A percentile compares a stretch with the other conserved stretches of the same genome.
phyloP scores from a whole-genome alignment of 371 early-diverging fungal species.

The Rhizopus stolonifer region DNA sequence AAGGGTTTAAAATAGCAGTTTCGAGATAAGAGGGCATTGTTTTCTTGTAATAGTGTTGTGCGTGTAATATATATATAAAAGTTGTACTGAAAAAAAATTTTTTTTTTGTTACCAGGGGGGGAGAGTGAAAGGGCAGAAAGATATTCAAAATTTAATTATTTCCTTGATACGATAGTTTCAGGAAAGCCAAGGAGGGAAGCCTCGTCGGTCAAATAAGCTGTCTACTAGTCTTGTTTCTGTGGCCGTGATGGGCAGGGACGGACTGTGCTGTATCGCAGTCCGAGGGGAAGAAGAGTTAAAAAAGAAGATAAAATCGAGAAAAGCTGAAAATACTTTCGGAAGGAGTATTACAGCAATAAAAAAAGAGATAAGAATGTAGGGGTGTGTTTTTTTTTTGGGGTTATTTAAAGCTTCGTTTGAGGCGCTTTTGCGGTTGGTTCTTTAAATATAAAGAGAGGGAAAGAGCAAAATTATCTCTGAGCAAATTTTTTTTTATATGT shows the following conservation, averaged over 20 bases:
- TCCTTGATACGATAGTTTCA: constrained; percentile 23
- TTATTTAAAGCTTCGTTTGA: constrained; percentile 8
- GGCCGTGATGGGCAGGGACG: constrained; percentile 69
- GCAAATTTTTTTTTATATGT: not conserved
- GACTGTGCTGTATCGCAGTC: constrained; percentile 52
- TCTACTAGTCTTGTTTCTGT: constrained; percentile 63
- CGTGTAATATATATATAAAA: no score
- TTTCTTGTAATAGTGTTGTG: not conserved
- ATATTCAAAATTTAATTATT: not conserved
- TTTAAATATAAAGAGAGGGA: constrained; percentile 2
- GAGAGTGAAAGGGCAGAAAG: not conserved
- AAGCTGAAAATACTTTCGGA: constrained; percentile 30
- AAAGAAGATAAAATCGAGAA: constrained; percentile 21
- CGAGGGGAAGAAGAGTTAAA: constrained; percentile 32
- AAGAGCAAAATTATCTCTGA: not conserved
- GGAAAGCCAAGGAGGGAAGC: constrained; percentile 70
- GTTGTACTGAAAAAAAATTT: no score
- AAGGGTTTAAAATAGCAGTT: constrained; percentile 32
- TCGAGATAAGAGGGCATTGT: constrained; percentile 39
- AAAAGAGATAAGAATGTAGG: no score
- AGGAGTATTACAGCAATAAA: constrained; percentile 23
- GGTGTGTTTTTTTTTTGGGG: not conserved
- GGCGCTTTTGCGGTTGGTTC: constrained; percentile 19
- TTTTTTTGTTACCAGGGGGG: not conserved
- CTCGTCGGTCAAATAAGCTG: constrained; percentile 64